Evolutionary conservation across 2,329 filamentous ascomycete species (phyloP).

Genomic region (Neoscytalidium dimidiatum): DNA sequence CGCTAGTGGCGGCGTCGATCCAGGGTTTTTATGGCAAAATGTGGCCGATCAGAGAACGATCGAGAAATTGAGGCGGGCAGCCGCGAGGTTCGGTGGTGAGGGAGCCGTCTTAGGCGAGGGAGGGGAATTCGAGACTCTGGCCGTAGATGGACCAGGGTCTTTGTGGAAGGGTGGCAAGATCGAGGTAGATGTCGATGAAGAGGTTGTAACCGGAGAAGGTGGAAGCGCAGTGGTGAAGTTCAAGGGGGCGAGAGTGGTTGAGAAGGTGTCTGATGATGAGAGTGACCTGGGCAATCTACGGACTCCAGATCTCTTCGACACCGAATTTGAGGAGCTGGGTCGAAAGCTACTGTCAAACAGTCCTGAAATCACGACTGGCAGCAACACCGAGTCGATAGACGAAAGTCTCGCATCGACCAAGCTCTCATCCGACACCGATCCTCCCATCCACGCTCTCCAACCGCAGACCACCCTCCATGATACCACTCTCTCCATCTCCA

Average conservation of each 20-base stretch:
- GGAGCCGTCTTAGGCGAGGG: slow-evolving; percentile 87
- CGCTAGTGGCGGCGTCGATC: slow-evolving; percentile 84
- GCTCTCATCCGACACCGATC: not conserved
- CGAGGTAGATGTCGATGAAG: slow-evolving; percentile 61
- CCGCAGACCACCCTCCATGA: slow-evolving; percentile 1
- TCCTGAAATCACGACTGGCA: not conserved
- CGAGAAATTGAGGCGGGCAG: slow-evolving; percentile 52
- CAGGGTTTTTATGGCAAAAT: slow-evolving; percentile 77
- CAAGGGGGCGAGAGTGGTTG: slow-evolving; percentile 56
- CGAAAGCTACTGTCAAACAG: not conserved
- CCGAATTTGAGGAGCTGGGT: slow-evolving; percentile 53
- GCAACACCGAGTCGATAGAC: not conserved
- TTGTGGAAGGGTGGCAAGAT: slow-evolving; percentile 75
- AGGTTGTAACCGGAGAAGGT: slow-evolving; percentile 66
- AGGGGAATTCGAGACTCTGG: slow-evolving; percentile 93
- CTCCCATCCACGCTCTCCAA: not conserved
- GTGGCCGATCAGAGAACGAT: slow-evolving; percentile 61
- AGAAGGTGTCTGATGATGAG: slow-evolving; percentile 38
- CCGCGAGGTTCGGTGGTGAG: slow-evolving; percentile 67
- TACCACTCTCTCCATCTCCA: slow-evolving; percentile 52
- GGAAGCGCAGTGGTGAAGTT: slow-evolving; percentile 76
- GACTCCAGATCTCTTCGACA: slow-evolving; percentile 68
- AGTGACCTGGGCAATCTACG: slow-evolving; percentile 42
- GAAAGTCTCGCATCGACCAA: not conserved
- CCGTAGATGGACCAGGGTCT: slow-evolving; percentile 72